Evolutionary conservation across 192 early-diverging fungal species (phyloP), one percentile per base, ranked within the genome.

Genomic region (Pilaira anomala): DNA sequence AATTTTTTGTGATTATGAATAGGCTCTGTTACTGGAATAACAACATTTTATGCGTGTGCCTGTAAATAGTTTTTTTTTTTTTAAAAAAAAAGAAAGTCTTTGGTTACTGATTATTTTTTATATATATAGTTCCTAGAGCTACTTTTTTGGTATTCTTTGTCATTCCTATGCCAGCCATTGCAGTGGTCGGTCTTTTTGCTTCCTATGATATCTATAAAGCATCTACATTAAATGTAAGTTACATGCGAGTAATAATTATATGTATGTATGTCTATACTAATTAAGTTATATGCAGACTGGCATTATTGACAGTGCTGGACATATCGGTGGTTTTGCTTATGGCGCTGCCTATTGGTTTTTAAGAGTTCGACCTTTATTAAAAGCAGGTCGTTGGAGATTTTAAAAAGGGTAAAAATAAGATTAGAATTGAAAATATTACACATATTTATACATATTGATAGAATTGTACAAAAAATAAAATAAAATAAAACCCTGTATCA

Each of bases 121-220:
- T 50, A n/a, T 13, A 26, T 48, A 16, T 68, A 75, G 68, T 68
- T 56, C 80, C 80, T n/a, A 42, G 51, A 58, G 71, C 80, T 2
- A 71, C 66, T 4, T 82, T 77, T 33, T 63, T 78, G 1, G 29
- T 82, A 22, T 82, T 82, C 50, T 82, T 82, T 48, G 68, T 82
- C 5, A 67, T 79, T 46, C 78, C 73, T 39, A 82, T 82, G 77
- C 77, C 77, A 13, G 80, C 80, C 3, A 72, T 72, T 21, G 77
- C 67, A 0, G 70, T 79, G 13, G 60, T 78, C 16, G 80, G 77
- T 44, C 44, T 82, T 5, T 76, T 79, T 60, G 77, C 77, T 19
- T 73, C 73, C 0, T 82, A 79, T 54, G 80, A 82, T n/a, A 22
- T 79, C 30, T 79, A 79, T 9, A 72, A 73, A 28, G 74, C 76